phyloP scores from a whole-genome alignment of 306 rosid species.

The Cucurbita argyrosperma region DNA sequence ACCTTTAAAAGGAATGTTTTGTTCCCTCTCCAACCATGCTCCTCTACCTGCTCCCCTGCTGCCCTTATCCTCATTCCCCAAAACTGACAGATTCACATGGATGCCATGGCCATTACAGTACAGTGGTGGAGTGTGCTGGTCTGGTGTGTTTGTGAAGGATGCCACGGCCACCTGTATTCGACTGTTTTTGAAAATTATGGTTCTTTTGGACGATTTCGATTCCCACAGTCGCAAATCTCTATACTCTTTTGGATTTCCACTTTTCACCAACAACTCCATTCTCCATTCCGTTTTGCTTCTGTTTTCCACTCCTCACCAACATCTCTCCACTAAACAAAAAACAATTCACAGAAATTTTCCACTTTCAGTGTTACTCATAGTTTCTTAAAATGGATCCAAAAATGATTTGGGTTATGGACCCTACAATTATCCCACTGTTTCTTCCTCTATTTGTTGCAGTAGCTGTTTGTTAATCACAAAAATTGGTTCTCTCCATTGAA shows the following conservation, averaged over 20 bases:
- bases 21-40: slow-evolving; percentile 31
- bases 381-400: no score
- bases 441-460: not conserved
- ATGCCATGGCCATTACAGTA: no score
- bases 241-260: not conserved
- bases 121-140: not conserved
- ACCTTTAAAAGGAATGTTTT: no score
- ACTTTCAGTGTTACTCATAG: not conserved
- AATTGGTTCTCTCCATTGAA: not conserved
- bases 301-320: not conserved
- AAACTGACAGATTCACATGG: not conserved
- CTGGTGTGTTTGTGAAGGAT: slow-evolving; percentile 1
- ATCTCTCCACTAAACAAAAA: not conserved
- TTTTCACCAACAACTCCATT: not conserved
- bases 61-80: not conserved
- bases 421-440: not conserved
- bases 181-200: no score
- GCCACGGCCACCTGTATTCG: not conserved
- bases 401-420: not conserved
- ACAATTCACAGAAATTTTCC: not conserved
- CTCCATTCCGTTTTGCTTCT: not conserved
- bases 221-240: no score
- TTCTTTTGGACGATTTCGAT: no score
- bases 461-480: no score
- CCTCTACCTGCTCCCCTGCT: slow-evolving; percentile 60